Conservation (phyloP, 2,329 filamentous ascomycete genomes). For the Trichoderma sp. region DNA sequence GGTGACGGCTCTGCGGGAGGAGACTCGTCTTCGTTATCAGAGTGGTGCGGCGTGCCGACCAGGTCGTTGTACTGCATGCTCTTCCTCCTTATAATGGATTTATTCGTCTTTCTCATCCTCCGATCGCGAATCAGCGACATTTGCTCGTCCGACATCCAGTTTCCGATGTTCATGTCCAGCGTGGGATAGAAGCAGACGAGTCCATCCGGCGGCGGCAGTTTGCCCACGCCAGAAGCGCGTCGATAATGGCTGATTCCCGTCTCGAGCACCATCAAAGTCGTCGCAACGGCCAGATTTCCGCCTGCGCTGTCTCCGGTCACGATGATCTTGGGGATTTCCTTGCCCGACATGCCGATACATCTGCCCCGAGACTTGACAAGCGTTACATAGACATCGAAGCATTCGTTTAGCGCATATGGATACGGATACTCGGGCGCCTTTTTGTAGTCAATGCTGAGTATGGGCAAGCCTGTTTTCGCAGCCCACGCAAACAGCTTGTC, state of each 20-base stretch:
- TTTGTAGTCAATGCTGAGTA: slow-evolving; percentile 85
- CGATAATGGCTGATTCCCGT: slow-evolving; percentile 53
- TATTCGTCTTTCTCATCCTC: slow-evolving; percentile 74
- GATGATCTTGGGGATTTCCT: slow-evolving; percentile 44
- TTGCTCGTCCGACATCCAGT: slow-evolving; percentile 99
- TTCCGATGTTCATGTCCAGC: slow-evolving; percentile 95
- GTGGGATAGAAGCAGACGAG: slow-evolving; percentile 86
- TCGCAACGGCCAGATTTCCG: slow-evolving; percentile 59
- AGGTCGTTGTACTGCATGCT: slow-evolving; percentile 84
- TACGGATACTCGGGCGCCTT: slow-evolving; percentile 55
- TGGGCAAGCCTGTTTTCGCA: slow-evolving; percentile 80
- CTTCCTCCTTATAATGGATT: slow-evolving; percentile 77
- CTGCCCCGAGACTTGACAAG: slow-evolving; percentile 42
- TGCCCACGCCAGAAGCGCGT: slow-evolving; percentile 42
- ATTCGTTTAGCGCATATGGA: slow-evolving; percentile 52
- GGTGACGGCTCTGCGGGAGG: slow-evolving; percentile 41
- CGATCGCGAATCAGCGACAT: slow-evolving; percentile 91
- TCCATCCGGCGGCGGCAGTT: slow-evolving; percentile 75
- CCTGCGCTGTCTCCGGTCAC: slow-evolving; percentile 53
- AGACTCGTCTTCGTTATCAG: slow-evolving; percentile 68
- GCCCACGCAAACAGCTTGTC: slow-evolving; percentile 95
- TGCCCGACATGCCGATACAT: slow-evolving; percentile 49
- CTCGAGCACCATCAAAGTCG: slow-evolving; percentile 88
- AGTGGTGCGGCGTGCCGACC: slow-evolving; percentile 79
- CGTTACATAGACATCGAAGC: slow-evolving; percentile 49